Conservation (phyloP, 2,329 filamentous ascomycete genomes). For the Nigrograna mackinnonii region DNA sequence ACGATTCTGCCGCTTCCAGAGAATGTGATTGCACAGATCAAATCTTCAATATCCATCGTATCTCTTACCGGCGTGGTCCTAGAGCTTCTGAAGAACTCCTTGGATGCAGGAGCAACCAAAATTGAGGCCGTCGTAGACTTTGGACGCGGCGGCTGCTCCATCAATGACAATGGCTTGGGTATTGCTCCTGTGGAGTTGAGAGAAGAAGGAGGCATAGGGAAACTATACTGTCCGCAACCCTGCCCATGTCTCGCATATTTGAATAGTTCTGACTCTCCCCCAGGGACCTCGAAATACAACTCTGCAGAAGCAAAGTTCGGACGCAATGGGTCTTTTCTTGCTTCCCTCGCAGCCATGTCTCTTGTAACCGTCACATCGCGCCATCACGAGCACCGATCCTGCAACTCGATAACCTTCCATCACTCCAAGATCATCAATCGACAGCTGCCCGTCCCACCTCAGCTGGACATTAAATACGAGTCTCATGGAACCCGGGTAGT, state of each 20-base stretch:
- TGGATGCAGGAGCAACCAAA: constrained; percentile 76
- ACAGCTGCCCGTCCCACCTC: constrained; percentile 62
- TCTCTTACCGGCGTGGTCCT: constrained; percentile 72
- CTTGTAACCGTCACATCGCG: constrained; percentile 77
- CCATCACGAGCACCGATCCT: constrained; percentile 61
- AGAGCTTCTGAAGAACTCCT: constrained; percentile 78
- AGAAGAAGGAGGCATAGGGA: constrained; percentile 71
- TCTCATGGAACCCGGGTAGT: constrained; percentile 74
- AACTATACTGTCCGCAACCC: constrained; percentile 67
- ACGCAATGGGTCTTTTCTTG: constrained; percentile 72
- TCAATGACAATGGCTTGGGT: constrained; percentile 85
- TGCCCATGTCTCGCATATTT: too few relatives aligned
- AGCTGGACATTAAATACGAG: constrained; percentile 59
- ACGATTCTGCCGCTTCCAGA: constrained; percentile 69
- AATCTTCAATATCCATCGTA: constrained; percentile 79
- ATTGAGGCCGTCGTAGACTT: constrained; percentile 77
- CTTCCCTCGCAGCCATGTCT: constrained; percentile 75
- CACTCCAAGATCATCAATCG: constrained; percentile 69
- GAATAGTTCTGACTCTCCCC: background rate
- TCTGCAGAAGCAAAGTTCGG: constrained; percentile 60
- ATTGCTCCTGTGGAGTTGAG: constrained; percentile 75
- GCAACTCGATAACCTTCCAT: constrained; percentile 71
- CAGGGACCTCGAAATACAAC: constrained; percentile 77
- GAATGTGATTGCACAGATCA: constrained; percentile 76
- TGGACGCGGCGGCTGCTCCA: constrained; percentile 70